These are phyloP conservation scores for Fragilariopsis cylindrus DNA, from an alignment of 108 stramenopile genomes.

Conservation along the genomic window DNA sequence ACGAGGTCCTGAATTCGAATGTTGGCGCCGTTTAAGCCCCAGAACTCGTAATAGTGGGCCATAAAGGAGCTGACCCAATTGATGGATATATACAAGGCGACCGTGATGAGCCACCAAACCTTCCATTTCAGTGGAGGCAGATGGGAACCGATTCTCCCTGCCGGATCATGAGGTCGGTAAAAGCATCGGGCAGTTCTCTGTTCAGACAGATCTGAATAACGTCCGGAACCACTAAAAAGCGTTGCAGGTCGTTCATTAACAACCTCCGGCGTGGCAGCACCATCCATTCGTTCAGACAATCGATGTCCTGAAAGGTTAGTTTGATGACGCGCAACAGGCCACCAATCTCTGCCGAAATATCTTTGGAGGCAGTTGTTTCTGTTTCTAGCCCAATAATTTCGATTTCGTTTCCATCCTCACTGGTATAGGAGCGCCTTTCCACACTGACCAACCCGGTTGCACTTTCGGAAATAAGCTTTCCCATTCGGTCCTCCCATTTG, in stretches of 20 bases:
- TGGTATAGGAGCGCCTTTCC: neutral
- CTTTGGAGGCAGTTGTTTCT: neutral
- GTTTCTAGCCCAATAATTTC: neutral
- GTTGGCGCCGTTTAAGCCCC: constrained; percentile 18
- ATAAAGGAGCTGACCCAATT: constrained; percentile 8
- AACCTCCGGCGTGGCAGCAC: constrained; percentile 5
- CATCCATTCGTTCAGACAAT: constrained; percentile 26
- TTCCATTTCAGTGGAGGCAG: constrained; percentile 33
- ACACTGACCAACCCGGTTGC: constrained; percentile 6
- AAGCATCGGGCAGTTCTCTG: constrained; percentile 23
- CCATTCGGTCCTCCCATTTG: constrained; percentile 8
- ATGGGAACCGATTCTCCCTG: constrained; percentile 18
- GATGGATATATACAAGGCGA: constrained; percentile 12
- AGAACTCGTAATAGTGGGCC: constrained; percentile 21
- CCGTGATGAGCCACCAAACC: constrained; percentile 26
- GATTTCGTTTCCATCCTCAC: neutral
- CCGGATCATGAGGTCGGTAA: constrained; percentile 19
- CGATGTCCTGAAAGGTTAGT: constrained; percentile 16
- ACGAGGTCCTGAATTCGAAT: neutral
- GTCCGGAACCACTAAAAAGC: constrained; percentile 10
- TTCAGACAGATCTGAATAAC: constrained; percentile 12
- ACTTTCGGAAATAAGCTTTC: neutral
- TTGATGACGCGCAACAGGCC: constrained; percentile 18
- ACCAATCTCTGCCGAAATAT: neutral
- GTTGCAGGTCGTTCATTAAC: constrained; percentile 18